phyloP scores from a whole-genome alignment of 345 rosid genomes.

The Populus ilicifolia region DNA sequence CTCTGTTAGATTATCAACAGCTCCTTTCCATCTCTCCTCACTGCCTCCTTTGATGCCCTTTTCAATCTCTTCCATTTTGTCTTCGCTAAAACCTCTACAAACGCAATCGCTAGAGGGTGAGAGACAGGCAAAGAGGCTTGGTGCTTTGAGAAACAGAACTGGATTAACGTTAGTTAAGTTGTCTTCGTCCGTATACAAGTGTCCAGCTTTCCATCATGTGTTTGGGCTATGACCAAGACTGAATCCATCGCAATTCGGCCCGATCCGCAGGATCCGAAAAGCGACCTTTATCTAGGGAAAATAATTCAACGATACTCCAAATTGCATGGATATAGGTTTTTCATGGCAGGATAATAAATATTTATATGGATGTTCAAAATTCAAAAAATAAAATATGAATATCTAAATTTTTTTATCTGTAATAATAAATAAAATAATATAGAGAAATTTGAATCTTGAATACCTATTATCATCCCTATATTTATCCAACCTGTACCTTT shows the following conservation, averaged over 20 bases:
- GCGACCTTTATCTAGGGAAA: too few relatives aligned
- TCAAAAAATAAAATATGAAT: too few relatives aligned
- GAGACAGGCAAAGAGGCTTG: background rate
- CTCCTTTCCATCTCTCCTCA: slow-evolving; percentile 89
- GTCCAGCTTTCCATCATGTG: background rate
- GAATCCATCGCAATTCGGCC: background rate
- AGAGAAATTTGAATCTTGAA: too few relatives aligned
- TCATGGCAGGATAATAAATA: too few relatives aligned
- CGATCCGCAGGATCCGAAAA: background rate
- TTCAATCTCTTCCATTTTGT: slow-evolving; percentile 47
- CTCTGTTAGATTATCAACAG: slow-evolving; percentile 71
- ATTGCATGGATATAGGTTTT: too few relatives aligned
- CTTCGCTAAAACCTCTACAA: background rate
- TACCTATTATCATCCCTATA: too few relatives aligned
- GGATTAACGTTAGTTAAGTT: background rate
- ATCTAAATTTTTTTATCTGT: too few relatives aligned
- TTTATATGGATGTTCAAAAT: too few relatives aligned
- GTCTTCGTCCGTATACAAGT: background rate
- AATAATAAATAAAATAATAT: too few relatives aligned
- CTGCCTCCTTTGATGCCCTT: slow-evolving; percentile 35
- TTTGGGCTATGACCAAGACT: background rate
- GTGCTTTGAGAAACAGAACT: background rate
- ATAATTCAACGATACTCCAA: too few relatives aligned
- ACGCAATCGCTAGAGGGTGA: background rate
- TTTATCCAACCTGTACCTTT: too few relatives aligned